Evolutionary conservation across 202 grass and related monocot species (phyloP).

Genomic region (Bolboschoenoplectus hybrid): DNA sequence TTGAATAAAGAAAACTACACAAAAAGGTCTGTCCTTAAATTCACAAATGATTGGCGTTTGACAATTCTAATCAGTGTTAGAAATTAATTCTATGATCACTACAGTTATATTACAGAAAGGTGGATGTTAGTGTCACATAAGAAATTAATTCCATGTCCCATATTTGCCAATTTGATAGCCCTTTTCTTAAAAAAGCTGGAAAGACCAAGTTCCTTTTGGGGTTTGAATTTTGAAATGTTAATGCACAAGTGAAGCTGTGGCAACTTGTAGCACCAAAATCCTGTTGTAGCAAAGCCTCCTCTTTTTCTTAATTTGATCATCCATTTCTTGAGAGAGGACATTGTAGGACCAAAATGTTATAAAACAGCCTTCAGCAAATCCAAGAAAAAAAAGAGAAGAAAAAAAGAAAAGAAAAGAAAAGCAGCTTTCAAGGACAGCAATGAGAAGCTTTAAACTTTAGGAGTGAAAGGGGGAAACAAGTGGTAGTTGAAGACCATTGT

Average conservation of each 20-base stretch:
- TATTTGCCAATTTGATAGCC: background rate
- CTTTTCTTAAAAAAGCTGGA: background rate
- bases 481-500: background rate
- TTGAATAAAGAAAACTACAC: constrained; percentile 18
- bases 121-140: background rate
- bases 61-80: background rate
- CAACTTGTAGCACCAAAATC: background rate
- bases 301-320: background rate
- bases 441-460: background rate
- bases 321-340: background rate
- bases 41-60: background rate
- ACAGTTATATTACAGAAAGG: background rate
- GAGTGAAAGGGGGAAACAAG: background rate
- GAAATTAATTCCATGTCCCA: background rate
- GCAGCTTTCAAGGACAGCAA: background rate
- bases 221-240: background rate
- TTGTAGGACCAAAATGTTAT: background rate
- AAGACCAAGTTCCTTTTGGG: background rate
- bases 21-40: constrained; percentile 17
- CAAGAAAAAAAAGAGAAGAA: background rate
- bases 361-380: background rate
- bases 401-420: background rate
- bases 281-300: background rate
- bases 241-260: background rate
- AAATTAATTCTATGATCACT: background rate